Conservation (phyloP, 2,329 filamentous ascomycete genomes). For the Penicillium palitans region DNA sequence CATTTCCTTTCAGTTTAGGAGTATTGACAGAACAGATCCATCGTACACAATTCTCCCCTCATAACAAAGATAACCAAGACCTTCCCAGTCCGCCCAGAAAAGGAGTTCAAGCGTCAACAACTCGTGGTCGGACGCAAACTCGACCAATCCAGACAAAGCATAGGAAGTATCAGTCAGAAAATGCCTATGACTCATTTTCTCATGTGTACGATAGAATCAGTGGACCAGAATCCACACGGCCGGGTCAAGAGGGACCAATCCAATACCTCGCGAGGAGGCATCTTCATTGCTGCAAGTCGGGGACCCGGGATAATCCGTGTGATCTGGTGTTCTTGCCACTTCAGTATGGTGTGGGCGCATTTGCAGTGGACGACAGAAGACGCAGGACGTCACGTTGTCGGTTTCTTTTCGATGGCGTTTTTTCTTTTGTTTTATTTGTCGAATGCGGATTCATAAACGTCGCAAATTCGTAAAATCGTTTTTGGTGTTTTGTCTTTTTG, state of each 20-base stretch:
- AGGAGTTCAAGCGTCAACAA: conserved; percentile 43
- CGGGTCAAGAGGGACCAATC: conserved; percentile 44
- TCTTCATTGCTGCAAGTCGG: conserved; percentile 49
- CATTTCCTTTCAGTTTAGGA: conserved; percentile 6
- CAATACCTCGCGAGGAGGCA: conserved; percentile 27
- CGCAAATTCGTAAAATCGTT: conserved; percentile 20
- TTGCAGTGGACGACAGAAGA: conserved; percentile 10
- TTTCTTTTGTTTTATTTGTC: conserved; percentile 17
- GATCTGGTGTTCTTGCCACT: conserved; percentile 29
- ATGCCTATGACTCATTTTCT: conserved; percentile 20
- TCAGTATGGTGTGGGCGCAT: conserved; percentile 19
- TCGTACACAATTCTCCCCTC: conserved; percentile 6
- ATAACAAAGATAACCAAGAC: conserved; percentile 1
- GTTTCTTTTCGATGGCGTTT: conserved; percentile 16
- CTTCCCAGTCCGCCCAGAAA: conserved; percentile 10
- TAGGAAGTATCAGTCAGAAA: conserved; percentile 5
- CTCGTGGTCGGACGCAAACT: conserved; percentile 37
- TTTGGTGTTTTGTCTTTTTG: conserved; percentile 18
- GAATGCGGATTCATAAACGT: conserved; percentile 21
- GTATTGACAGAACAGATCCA: conserved; percentile 21
- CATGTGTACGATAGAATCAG: conserved; percentile 20
- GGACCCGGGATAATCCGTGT: conserved; percentile 34
- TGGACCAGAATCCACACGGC: conserved; percentile 33
- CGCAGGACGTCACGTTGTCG: conserved; percentile 8
- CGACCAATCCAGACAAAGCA: conserved; percentile 26